These are phyloP conservation scores for Alternaria novae-zelandiae DNA, from an alignment of 2,329 filamentous ascomycete genomes.

Conservation along the genomic window DNA sequence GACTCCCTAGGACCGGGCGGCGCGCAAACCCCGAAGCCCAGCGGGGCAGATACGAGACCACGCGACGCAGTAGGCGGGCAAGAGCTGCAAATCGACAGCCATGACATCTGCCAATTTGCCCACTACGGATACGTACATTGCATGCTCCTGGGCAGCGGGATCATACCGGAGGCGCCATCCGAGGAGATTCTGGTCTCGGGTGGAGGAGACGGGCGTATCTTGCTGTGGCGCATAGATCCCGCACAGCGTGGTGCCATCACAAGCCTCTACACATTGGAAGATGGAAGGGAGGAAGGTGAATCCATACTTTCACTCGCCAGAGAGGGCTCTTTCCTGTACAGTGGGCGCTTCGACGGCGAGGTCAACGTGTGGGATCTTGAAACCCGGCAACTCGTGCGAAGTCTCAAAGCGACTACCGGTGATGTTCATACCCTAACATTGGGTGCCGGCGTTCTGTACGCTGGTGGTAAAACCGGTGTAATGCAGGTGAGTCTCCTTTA, in stretches of 20 bases:
- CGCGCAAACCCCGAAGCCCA: conserved; percentile 74
- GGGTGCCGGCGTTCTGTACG: conserved; percentile 84
- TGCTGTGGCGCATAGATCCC: conserved; percentile 82
- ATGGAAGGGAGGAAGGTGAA: conserved; percentile 63
- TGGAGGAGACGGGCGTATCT: conserved; percentile 91
- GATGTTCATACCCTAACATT: conserved; percentile 89
- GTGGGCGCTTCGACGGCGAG: conserved; percentile 83
- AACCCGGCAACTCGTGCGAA: conserved; percentile 86
- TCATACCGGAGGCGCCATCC: conserved; percentile 72
- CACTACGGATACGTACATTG: conserved; percentile 97
- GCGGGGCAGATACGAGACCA: conserved; percentile 59
- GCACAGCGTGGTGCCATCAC: conserved; percentile 67
- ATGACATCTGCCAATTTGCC: conserved; percentile 84
- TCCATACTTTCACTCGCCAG: conserved; percentile 79
- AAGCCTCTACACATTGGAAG: conserved; percentile 71
- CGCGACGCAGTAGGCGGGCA: conserved; percentile 64
- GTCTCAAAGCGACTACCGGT: conserved; percentile 78
- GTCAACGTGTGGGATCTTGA: conserved; percentile 98
- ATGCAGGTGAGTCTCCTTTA: conserved; percentile 65
- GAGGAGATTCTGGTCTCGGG: conserved; percentile 86
- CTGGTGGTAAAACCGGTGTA: conserved; percentile 86
- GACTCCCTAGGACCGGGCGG: conserved; percentile 89
- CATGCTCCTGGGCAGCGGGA: conserved; percentile 83
- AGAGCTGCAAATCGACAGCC: conserved; percentile 79
- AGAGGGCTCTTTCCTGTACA: conserved; percentile 91